Conservation (phyloP, 257 asterid genomes). For the Capsicum baccatum region DNA sequence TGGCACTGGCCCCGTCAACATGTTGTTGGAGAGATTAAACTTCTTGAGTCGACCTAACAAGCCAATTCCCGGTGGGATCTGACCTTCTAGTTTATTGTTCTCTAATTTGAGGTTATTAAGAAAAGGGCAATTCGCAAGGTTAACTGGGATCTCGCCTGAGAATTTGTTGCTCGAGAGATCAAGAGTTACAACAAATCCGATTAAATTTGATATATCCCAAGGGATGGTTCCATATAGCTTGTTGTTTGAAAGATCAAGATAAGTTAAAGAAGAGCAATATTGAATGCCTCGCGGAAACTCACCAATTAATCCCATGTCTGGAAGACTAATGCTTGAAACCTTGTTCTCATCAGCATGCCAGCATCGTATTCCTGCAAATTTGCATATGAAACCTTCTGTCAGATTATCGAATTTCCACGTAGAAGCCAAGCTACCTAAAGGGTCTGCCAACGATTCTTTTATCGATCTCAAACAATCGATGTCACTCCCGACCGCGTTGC, state of each 20-base stretch:
- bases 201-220: too few species aligned
- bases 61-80: background rate
- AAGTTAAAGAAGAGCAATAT: background rate
- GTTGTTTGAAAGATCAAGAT: background rate
- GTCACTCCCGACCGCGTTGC: background rate
- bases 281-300: background rate
- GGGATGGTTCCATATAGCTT: background rate
- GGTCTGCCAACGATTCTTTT: background rate
- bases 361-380: background rate
- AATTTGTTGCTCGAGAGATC: background rate
- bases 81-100: background rate
- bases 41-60: background rate
- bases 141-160: background rate
- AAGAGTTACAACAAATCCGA: too few species aligned
- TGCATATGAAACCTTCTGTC: constrained; percentile 10
- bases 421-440: background rate
- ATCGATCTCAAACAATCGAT: background rate
- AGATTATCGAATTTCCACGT: background rate
- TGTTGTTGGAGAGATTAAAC: background rate
- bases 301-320: too few species aligned
- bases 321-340: background rate
- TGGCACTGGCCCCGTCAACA: background rate
- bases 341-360: background rate
- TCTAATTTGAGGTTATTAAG: background rate
- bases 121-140: background rate